phyloP scores from a whole-genome alignment of 805 yeast genomes.

The Yarrowia yakushimensis region DNA sequence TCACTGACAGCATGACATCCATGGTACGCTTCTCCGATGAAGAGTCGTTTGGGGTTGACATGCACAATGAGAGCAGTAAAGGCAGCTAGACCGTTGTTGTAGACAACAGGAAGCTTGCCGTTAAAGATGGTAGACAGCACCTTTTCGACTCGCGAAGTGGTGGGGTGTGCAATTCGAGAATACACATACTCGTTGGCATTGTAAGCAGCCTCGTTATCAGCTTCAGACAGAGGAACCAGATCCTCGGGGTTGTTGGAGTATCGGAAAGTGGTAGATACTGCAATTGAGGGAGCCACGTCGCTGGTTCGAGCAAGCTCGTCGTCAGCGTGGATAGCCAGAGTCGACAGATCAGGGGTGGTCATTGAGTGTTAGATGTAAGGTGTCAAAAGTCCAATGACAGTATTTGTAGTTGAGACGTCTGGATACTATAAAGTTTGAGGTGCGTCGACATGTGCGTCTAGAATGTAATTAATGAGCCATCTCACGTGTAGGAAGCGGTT shows the following conservation, averaged over 20 bases:
- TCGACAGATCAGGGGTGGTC: background rate
- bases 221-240: constrained; percentile 43
- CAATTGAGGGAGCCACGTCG: constrained; percentile 67
- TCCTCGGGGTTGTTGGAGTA: constrained; percentile 60
- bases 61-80: constrained; percentile 70
- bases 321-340: constrained; percentile 62
- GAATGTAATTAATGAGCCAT: background rate
- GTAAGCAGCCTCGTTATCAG: constrained; percentile 29
- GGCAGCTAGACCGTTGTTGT: constrained; percentile 78
- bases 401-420: no score
- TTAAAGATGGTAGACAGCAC: constrained; percentile 57
- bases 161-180: constrained; percentile 75
- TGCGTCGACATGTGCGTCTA: background rate
- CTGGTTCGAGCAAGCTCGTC: constrained; percentile 42
- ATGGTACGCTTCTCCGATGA: constrained; percentile 78
- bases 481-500: background rate
- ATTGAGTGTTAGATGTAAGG: background rate
- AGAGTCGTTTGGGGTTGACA: constrained; percentile 67
- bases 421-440: background rate
- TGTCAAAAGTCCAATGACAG: no score
- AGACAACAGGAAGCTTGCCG: constrained; percentile 58
- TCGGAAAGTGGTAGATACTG: constrained; percentile 72
- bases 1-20: constrained; percentile 74
- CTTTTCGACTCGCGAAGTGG: constrained; percentile 62
- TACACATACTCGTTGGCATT: constrained; percentile 46